Conservation (phyloP, 176 grass and related monocot genomes). For the Triticum monococcum region DNA sequence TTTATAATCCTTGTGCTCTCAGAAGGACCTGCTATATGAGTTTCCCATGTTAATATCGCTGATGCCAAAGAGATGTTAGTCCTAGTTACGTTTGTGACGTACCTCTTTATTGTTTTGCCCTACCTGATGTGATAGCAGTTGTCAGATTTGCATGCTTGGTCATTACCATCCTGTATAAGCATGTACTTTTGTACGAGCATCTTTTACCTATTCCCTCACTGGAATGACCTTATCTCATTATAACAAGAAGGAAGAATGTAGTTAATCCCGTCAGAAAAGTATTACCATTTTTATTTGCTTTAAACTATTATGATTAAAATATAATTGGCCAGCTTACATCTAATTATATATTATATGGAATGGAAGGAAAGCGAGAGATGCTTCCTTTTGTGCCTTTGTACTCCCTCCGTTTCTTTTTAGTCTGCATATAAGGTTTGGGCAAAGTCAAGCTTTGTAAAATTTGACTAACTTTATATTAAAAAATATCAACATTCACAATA, state of each 20-base stretch:
- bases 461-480: no score
- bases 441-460: no score
- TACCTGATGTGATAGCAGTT: background rate
- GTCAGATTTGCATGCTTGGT: background rate
- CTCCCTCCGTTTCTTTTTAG: no score
- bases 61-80: background rate
- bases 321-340: background rate
- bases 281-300: background rate
- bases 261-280: background rate
- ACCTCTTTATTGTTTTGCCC: no score
- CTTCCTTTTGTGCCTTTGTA: background rate
- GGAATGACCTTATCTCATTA: background rate
- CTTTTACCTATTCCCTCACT: background rate
- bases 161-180: background rate
- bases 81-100: background rate
- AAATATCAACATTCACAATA: no score
- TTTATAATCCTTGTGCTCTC: background rate
- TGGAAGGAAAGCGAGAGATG: background rate
- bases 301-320: background rate
- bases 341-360: background rate
- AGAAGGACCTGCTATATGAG: background rate
- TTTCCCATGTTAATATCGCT: background rate
- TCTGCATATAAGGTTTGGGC: no score
- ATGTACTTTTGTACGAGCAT: background rate
- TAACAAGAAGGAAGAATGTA: background rate